Conservation (phyloP, 2,329 filamentous ascomycete species). For the Penicillium psychrosexuale region DNA sequence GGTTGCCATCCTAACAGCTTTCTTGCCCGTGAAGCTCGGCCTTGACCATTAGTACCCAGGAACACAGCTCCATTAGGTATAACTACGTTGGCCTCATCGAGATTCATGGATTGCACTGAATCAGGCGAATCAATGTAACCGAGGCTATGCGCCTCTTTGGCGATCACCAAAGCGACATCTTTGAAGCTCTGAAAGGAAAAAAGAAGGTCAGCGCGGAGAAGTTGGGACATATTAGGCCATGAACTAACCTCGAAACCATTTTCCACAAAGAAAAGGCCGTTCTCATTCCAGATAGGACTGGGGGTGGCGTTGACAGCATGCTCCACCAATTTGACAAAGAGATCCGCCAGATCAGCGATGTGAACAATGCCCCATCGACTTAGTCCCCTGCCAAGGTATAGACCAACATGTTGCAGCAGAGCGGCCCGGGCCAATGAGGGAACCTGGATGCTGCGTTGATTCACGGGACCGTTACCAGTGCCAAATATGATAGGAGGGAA, state of each 20-base stretch:
- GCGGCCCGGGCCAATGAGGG: conserved; percentile 44
- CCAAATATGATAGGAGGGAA: conserved; percentile 63
- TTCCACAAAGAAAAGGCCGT: conserved; percentile 18
- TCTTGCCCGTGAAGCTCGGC: background rate
- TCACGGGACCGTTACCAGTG: conserved; percentile 49
- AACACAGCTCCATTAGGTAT: conserved; percentile 1
- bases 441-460: conserved; percentile 52
- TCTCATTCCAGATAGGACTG: conserved; percentile 14
- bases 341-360: conserved; percentile 54
- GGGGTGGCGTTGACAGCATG: conserved; percentile 35
- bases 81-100: conserved; percentile 3
- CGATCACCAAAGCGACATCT: background rate
- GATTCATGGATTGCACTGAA: background rate
- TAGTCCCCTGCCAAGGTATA: conserved; percentile 55
- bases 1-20: conserved; percentile 1
- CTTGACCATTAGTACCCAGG: conserved; percentile 5
- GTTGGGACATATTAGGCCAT: too few species aligned
- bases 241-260: conserved; percentile 6
- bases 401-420: conserved; percentile 49
- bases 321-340: conserved; percentile 53
- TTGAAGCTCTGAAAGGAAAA: conserved; percentile 1
- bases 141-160: conserved; percentile 1
- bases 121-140: conserved; percentile 4
- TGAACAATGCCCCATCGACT: conserved; percentile 61
- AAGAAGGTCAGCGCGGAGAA: background rate